Base-by-base conservation (phyloP, 768 basidiomycete genomes). In the Neoboletus magnificus region DNA sequence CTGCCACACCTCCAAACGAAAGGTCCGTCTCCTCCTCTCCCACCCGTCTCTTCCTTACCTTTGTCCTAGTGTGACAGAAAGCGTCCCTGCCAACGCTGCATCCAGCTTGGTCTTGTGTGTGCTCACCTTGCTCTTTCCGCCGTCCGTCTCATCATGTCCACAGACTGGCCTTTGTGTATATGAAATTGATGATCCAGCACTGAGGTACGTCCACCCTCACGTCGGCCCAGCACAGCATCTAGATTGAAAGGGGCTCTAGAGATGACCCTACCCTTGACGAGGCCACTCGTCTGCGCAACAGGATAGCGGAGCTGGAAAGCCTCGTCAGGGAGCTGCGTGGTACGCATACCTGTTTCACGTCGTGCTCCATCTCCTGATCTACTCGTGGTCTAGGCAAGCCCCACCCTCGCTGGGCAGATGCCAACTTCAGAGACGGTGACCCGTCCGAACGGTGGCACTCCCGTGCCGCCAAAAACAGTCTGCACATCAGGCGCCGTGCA, bases 141-240 rank as follows among this genome's bases (percentile, higher is more conserved):
- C 39, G 9, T 50, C 56, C 45, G 1, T 47, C 58, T 61, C 42
- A 45, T 50, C 55, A 3, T 48, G 22, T 16, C 62, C 48, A 3
- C 7, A 93, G 90, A 95, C 93, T 22, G 93, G 93, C 48, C 87
- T 95, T 18, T 96, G 93, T 70, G 92, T 96, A 1, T 96, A 96
- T 62, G 93, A 96, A 67, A 89, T 95, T 60, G 93, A 95, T 68
- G 93, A 93, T 72, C 90, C 90, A 15, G 85, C 87, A 11, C 73
- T 89, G 36, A 80, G 89, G 91, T 89, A 60, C 18, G 59, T 36
- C n/a, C 54, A 8, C 27, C 15, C 20, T 36, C 47, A 33, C 44
- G 5, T 51, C 48, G 50, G 12, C 43, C 27, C 16, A 18, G 5
- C 22, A 7, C 35, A 16, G 15, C 32, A 29, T 48, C 6, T 52